A percentile compares a stretch with the other conserved stretches of the same genome.
These are phyloP conservation scores for Rhizopus microsporus DNA, from an alignment of 371 early-diverging fungal species.

Conservation along the genomic window DNA sequence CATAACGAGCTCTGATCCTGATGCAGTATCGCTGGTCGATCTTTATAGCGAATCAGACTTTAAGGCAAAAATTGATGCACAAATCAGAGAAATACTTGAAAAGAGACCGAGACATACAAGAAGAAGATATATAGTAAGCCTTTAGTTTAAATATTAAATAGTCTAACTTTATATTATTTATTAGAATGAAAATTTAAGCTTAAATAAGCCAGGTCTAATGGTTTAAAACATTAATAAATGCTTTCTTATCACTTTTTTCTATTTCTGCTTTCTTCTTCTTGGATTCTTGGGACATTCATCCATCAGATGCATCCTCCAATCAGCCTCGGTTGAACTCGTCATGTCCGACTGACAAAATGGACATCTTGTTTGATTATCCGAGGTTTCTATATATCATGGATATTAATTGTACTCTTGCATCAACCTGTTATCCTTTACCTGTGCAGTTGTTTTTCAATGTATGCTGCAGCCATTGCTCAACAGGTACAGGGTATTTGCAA, in stretches of 20 bases:
- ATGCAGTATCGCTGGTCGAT: no score
- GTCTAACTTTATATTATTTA: no score
- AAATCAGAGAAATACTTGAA: no score
- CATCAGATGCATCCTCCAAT: constrained; percentile 70
- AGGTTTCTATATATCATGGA: constrained; percentile 9
- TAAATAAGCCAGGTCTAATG: no score
- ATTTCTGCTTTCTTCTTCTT: constrained; percentile 11
- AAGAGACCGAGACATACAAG: no score
- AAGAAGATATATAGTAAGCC: no score
- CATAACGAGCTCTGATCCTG: no score
- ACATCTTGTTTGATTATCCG: constrained; percentile 51
- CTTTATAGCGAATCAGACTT: no score
- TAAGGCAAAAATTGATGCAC: no score
- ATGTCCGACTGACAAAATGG: constrained; percentile 69
- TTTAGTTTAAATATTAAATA: no score
- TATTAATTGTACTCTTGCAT: neutral
- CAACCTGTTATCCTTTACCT: constrained; percentile 22
- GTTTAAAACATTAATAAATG: no score
- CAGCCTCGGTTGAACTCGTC: constrained; percentile 54
- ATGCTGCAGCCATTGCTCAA: constrained; percentile 62
- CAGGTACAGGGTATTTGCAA: constrained; percentile 63
- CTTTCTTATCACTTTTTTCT: neutral
- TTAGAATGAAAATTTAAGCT: no score
- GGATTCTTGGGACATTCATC: constrained; percentile 49
- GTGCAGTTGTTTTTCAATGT: constrained; percentile 50